These are phyloP conservation scores for Citrus mangshanensis DNA, from an alignment of 345 rosid species.

Conservation along the genomic window DNA sequence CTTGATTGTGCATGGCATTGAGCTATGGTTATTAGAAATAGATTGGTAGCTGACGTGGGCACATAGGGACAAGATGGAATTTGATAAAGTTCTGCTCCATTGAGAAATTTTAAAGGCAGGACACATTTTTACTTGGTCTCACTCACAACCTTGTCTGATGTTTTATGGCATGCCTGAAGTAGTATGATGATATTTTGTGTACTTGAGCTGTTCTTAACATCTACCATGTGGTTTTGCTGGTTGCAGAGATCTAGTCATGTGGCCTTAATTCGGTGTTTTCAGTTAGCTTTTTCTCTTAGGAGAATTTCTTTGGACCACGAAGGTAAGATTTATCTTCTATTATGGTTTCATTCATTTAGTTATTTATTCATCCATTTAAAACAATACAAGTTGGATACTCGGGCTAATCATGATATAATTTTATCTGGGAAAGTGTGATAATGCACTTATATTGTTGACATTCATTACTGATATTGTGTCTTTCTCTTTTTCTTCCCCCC, in stretches of 20 bases:
- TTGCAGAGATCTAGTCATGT: conserved; percentile 74
- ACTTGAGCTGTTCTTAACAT: not conserved
- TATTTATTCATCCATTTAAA: not conserved
- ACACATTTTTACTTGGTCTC: not conserved
- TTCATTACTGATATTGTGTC: conserved; percentile 10
- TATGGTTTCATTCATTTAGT: not conserved
- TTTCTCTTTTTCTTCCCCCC: not conserved
- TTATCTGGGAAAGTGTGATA: not conserved
- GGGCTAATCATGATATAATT: not conserved
- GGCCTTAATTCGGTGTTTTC: conserved; percentile 83
- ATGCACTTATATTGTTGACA: conserved; percentile 1
- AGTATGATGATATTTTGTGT: not conserved
- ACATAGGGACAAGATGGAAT: not conserved
- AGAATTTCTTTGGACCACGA: conserved; percentile 65
- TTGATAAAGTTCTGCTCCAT: not conserved
- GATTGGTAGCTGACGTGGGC: not conserved
- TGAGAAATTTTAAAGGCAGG: not conserved
- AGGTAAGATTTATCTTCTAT: conserved; percentile 38
- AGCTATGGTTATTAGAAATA: not conserved
- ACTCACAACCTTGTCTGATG: not conserved
- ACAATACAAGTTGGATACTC: not conserved
- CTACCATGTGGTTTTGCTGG: conserved; percentile 17
- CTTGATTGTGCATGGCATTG: not conserved
- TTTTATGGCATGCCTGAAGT: conserved; percentile 1
- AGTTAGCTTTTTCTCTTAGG: conserved; percentile 82